Conservation (phyloP, 345 rosid species). For the Rhizophora mangle region DNA sequence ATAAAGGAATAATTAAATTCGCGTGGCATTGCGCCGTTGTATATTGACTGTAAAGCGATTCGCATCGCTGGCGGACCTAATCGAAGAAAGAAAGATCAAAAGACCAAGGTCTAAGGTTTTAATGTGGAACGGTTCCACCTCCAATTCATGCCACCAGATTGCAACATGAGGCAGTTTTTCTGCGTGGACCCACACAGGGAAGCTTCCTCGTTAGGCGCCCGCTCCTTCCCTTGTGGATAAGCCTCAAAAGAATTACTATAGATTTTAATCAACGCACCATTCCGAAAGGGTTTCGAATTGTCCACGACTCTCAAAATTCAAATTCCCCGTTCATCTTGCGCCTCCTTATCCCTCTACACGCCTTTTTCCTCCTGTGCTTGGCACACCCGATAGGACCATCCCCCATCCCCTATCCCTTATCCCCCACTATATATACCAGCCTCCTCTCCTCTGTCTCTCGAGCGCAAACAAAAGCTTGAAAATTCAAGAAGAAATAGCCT, state of each 20-base stretch:
- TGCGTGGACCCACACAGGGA: not conserved
- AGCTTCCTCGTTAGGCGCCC: slow-evolving; percentile 15
- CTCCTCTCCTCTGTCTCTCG: not conserved
- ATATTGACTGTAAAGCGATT: not conserved
- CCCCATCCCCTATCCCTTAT: not conserved
- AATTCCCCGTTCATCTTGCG: slow-evolving; percentile 15
- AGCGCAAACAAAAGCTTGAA: not conserved
- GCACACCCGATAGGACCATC: too few relatives aligned
- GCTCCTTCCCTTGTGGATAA: slow-evolving; percentile 32
- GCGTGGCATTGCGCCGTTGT: slow-evolving; percentile 8
- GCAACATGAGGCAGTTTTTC: not conserved
- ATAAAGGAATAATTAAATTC: not conserved
- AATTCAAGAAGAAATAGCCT: too few relatives aligned
- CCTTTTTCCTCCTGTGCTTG: not conserved
- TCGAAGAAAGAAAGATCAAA: not conserved
- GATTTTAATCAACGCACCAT: not conserved
- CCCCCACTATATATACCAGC: slow-evolving; percentile 9
- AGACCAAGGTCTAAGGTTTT: slow-evolving; percentile 20
- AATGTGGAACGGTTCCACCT: slow-evolving; percentile 13
- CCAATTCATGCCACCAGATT: not conserved
- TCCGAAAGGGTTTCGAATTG: not conserved
- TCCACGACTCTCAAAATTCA: slow-evolving; percentile 4
- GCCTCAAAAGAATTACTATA: slow-evolving; percentile 12
- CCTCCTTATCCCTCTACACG: slow-evolving; percentile 24
- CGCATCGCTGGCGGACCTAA: slow-evolving; percentile 9